Base-by-base conservation (phyloP, 331 rosid species). In the Dryas integrifolia region DNA sequence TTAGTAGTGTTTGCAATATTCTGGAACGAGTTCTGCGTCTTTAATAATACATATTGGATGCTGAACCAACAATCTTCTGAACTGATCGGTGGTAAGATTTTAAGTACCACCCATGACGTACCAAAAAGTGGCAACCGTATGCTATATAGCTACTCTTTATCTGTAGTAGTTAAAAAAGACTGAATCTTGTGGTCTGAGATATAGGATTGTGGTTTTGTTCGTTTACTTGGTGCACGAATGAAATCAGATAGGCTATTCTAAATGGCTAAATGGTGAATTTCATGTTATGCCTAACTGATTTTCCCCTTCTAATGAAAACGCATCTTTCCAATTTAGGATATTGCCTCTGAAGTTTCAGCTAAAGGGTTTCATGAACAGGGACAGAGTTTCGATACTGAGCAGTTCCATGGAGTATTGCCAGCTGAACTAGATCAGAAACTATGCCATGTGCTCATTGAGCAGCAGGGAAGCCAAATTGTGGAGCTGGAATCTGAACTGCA, bases 401-500 rank as follows among this genome's bases (percentile, higher is more conserved):
- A 72, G 45, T 73, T 51, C 67, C 69, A 83, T 16, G 91, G 86
- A 71, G 81, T 85, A 40, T 75, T 69, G 65, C 86, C 92, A 72
- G 81, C 81, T 11, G 85, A 87, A 59, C 78, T 86, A 57, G 85
- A 85, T 77, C 83, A 86, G 84, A 87, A 83, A 74, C 78, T 91
- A 21, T 82, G 86, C 69, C 85, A 82, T 65, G 76, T 91, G 81
- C 85, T 87, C 81, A 84, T 91, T 56, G 83, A 87, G 71, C 86
- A 70, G 49, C 91, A 87, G 76, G 89, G 84, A 57, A 61, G 70
- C 79, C 87, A 86, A 73, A 87, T 91, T 70, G 83, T 9, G 58
- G 92, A 75, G 77, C 73, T 91, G 84, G 92, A 91, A 85, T 87
- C 87, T 49, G 89, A 86, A 73, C 70, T 89, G 84, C 75, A 78